phyloP scores from a whole-genome alignment of 441 rosid species.

The Omphalea diandra region DNA sequence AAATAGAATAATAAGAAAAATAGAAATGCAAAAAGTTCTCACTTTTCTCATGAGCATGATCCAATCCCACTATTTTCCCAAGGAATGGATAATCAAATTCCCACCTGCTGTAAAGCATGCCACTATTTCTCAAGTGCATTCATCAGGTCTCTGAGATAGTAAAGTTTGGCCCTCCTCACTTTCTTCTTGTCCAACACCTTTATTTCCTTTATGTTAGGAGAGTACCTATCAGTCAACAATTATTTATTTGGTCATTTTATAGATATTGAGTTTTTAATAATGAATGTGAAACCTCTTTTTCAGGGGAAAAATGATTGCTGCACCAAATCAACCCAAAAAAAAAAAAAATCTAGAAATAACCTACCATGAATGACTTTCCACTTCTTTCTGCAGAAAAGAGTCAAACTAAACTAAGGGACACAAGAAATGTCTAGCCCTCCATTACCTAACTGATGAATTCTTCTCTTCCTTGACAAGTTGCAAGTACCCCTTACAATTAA shows the following conservation, averaged over 20 bases:
- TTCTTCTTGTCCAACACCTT: constrained; percentile 90
- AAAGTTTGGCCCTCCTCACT: constrained; percentile 93
- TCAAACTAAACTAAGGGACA: too few species aligned
- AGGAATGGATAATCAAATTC: constrained; percentile 1
- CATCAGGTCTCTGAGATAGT: constrained; percentile 89
- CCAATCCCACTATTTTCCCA: constrained; percentile 9
- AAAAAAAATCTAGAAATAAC: too few species aligned
- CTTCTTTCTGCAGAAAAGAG: too few species aligned
- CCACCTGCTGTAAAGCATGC: constrained; percentile 16
- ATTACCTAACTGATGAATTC: not conserved
- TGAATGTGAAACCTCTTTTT: not conserved
- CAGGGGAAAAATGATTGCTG: not conserved
- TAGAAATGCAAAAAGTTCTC: constrained; percentile 8
- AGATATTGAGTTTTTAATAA: not conserved
- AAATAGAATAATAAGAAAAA: not conserved
- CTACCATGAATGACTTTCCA: too few species aligned
- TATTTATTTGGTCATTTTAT: constrained; percentile 21
- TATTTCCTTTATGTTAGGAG: constrained; percentile 91
- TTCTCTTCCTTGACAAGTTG: not conserved
- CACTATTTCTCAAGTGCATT: constrained; percentile 66
- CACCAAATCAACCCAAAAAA: not conserved
- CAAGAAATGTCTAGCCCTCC: not conserved
- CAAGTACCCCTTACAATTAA: not conserved
- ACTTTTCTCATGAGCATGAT: constrained; percentile 17
- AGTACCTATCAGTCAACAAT: constrained; percentile 54